A percentile compares a stretch with the other conserved stretches of the same genome.
phyloP scores from a whole-genome alignment of 305 asterid species.

The Salvia sclarea region DNA sequence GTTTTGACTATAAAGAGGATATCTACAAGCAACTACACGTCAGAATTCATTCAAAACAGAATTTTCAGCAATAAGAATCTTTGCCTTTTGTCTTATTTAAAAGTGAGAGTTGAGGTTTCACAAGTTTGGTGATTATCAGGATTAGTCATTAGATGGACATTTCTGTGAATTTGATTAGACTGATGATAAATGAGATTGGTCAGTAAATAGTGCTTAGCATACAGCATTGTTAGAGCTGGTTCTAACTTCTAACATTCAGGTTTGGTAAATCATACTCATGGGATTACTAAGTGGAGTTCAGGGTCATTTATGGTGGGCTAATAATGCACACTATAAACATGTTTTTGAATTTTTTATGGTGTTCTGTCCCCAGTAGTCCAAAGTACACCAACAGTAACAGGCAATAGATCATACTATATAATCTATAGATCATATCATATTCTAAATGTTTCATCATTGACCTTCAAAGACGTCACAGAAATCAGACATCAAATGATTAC shows the following conservation, averaged over 20 bases:
- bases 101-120: background rate
- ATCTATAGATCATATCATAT: background rate
- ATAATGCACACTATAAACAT: background rate
- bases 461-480: conserved; percentile 10
- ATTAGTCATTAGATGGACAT: background rate
- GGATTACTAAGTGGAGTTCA: background rate
- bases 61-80: background rate
- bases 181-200: background rate
- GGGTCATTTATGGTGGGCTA: background rate
- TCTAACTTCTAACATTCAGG: conserved; percentile 4
- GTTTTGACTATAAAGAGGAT: background rate
- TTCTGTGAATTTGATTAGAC: conserved; percentile 4
- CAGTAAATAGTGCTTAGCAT: background rate
- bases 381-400: too few species aligned
- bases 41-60: background rate
- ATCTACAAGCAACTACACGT: background rate
- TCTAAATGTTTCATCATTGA: too few species aligned
- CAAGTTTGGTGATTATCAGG: background rate
- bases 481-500: conserved; percentile 40
- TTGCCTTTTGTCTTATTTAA: background rate
- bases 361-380: background rate
- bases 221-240: background rate
- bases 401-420: too few species aligned
- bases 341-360: background rate
- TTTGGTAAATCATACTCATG: conserved; percentile 10